Evolutionary conservation across 2,329 filamentous ascomycete species (phyloP).

Genomic region (Cryphonectria carpinicola): DNA sequence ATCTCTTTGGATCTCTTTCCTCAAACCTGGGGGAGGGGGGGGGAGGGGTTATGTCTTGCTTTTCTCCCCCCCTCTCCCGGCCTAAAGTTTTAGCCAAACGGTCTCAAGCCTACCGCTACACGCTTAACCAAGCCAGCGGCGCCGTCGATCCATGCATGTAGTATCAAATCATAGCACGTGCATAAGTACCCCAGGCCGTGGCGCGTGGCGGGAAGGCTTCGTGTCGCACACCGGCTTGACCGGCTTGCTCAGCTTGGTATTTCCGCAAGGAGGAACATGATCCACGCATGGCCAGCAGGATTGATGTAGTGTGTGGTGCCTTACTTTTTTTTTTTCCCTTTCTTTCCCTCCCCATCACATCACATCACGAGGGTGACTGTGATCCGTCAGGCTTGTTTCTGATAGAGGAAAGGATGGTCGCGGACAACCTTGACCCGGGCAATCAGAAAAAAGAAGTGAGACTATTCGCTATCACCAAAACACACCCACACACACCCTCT

Average conservation of each 20-base stretch:
- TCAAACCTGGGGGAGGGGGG: neutral
- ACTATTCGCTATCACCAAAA: neutral
- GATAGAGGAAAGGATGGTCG: neutral
- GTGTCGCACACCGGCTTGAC: neutral
- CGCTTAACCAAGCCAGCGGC: neutral
- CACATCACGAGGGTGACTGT: constrained; percentile 15
- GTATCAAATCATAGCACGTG: neutral
- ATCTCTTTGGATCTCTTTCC: neutral
- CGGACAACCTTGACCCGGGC: neutral
- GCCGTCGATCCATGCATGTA: constrained; percentile 2
- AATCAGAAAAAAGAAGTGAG: neutral
- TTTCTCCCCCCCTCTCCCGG: neutral
- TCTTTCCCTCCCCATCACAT: neutral
- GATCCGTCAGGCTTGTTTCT: constrained; percentile 3
- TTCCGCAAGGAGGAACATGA: neutral
- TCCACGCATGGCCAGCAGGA: neutral
- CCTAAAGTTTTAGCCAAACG: neutral
- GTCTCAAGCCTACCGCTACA: neutral
- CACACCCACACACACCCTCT: neutral
- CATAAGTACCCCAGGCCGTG: neutral
- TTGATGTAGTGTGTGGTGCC: neutral
- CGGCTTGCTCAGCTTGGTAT: constrained; percentile 8
- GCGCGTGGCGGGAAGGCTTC: neutral
- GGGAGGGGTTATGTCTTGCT: neutral
- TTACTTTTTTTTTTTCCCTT: neutral